These are phyloP conservation scores for Bothriochloa decipiens DNA, from an alignment of 176 grass and related monocot genomes.

Conservation along the genomic window DNA sequence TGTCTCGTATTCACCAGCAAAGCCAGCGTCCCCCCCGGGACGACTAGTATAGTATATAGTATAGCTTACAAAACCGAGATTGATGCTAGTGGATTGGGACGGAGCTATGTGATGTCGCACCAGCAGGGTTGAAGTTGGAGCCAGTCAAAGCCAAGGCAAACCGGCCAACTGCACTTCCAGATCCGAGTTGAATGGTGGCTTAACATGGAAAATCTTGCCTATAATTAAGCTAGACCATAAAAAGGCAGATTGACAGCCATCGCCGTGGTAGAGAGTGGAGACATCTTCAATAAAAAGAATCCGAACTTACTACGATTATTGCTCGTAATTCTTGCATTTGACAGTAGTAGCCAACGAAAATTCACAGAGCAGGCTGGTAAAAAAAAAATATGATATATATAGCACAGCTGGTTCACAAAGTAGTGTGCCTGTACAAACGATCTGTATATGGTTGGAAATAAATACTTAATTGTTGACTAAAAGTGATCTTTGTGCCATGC, in stretches of 20 bases:
- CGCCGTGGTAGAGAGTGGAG: background rate
- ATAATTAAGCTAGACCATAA: constrained; percentile 22
- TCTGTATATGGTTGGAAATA: constrained; percentile 34
- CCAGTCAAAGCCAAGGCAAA: no score
- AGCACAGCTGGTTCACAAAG: background rate
- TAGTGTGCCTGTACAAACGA: background rate
- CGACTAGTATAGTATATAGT: no score
- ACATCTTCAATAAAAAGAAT: background rate
- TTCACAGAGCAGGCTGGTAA: background rate
- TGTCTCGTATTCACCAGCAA: no score
- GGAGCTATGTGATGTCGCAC: no score
- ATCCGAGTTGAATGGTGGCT: background rate
- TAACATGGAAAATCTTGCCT: background rate
- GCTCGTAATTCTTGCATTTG: constrained; percentile 3
- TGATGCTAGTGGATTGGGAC: no score
- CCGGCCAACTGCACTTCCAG: no score
- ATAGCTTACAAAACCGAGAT: no score
- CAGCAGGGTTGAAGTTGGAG: no score
- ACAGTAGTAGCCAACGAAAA: background rate
- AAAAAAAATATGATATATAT: background rate
- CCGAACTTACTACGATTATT: background rate
- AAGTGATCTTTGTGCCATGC: background rate
- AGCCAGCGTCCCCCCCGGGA: no score
- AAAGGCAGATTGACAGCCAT: constrained; percentile 27
- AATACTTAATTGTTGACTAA: constrained; percentile 15